These are phyloP conservation scores for Nitzschia sp. DNA, from an alignment of 108 stramenopile species.

Conservation along the genomic window DNA sequence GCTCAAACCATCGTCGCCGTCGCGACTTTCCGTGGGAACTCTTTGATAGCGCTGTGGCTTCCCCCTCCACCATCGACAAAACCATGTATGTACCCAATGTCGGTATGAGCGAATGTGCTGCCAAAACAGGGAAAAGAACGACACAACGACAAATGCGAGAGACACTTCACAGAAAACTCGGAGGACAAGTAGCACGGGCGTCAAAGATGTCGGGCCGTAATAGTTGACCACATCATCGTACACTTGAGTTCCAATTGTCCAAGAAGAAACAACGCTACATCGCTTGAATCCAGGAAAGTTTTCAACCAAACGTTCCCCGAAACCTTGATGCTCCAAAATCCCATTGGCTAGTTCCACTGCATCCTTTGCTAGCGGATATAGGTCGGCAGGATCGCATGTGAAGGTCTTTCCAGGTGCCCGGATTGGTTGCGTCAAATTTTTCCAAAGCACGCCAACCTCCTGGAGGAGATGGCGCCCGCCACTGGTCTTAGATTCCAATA, in stretches of 20 bases:
- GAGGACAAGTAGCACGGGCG: conserved; percentile 9
- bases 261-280: conserved; percentile 37
- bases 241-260: conserved; percentile 55
- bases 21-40: neutral
- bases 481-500: neutral
- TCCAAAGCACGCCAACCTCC: conserved; percentile 36
- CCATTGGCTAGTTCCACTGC: conserved; percentile 28
- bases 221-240: conserved; percentile 48
- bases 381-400: conserved; percentile 37
- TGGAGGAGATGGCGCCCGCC: conserved; percentile 11
- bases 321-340: conserved; percentile 19
- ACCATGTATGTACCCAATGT: neutral
- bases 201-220: conserved; percentile 30
- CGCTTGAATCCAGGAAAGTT: conserved; percentile 5
- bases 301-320: conserved; percentile 17
- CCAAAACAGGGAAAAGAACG: neutral
- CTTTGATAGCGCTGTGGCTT: conserved; percentile 2
- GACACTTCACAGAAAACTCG: conserved; percentile 12
- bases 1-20: conserved; percentile 5
- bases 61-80: conserved; percentile 1
- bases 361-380: conserved; percentile 41
- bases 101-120: conserved; percentile 6
- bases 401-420: conserved; percentile 4
- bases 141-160: conserved; percentile 5
- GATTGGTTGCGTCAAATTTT: conserved; percentile 22